Evolutionary conservation across 1,139 yeast genomes (phyloP).

Genomic region (Diutina mesorugosa): DNA sequence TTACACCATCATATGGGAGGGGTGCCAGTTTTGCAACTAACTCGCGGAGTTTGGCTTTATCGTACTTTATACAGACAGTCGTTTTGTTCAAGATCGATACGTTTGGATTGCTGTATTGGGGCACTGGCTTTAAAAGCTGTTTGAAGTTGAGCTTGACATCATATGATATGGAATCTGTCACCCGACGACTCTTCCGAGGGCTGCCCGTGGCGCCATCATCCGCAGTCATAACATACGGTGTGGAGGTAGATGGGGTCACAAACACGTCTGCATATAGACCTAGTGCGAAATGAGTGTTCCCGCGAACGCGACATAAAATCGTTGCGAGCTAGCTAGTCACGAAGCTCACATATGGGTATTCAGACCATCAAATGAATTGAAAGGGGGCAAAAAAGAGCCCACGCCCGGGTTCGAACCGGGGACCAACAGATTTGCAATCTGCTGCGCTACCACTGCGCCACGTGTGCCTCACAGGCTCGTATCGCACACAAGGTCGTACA

Average conservation of each 20-base stretch:
- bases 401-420: constrained; percentile 2
- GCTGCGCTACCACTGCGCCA: constrained; percentile 3
- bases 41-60: background rate
- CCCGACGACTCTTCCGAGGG: background rate
- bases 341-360: no score
- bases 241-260: background rate
- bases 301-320: background rate
- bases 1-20: constrained; percentile 54
- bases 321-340: no score
- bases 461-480: background rate
- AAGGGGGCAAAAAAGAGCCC: background rate
- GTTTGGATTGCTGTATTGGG: background rate
- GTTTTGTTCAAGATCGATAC: background rate
- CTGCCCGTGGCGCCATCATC: background rate
- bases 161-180: background rate
- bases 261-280: background rate
- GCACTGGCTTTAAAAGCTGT: background rate
- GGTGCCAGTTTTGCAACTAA: background rate
- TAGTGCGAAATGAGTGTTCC: background rate
- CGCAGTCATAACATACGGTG: background rate
- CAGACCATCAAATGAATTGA: background rate
- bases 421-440: constrained; percentile 3
- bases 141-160: background rate
- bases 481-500: background rate
- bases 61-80: background rate